Conservation (phyloP, 306 rosid genomes). For the Abrus pulchellus region DNA sequence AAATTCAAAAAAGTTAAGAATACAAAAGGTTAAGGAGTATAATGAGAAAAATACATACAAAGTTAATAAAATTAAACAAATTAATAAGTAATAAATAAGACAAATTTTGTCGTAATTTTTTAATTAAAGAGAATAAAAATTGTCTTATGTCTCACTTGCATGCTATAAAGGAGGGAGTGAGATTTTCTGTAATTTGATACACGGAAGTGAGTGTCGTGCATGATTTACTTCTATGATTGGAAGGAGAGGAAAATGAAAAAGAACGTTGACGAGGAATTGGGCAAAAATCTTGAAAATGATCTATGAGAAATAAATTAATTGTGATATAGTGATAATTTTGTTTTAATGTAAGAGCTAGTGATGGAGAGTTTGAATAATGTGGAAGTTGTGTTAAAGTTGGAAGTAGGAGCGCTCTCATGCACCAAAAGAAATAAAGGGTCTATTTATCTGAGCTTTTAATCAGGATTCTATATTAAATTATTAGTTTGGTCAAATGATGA, state of each 20-base stretch:
- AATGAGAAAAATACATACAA: too few species aligned
- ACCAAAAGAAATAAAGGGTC: background rate
- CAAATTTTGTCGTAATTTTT: too few species aligned
- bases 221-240: constrained; percentile 67
- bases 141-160: constrained; percentile 52
- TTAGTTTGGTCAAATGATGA: background rate
- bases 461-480: too few species aligned
- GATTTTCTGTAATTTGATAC: constrained; percentile 54
- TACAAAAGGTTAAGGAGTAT: too few species aligned
- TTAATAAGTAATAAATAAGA: too few species aligned
- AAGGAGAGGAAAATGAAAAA: constrained; percentile 57
- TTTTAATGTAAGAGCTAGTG: background rate
- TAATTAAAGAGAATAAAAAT: constrained; percentile 31
- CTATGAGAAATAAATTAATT: constrained; percentile 38
- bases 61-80: too few species aligned
- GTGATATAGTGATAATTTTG: background rate
- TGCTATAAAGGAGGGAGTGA: constrained; percentile 52
- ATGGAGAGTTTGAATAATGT: constrained; percentile 2
- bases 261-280: constrained; percentile 53
- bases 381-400: background rate
- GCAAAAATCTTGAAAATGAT: constrained; percentile 46
- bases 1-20: too few species aligned
- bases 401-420: constrained; percentile 2
- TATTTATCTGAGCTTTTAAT: background rate
- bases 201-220: constrained; percentile 66